These are phyloP conservation scores for Fusarium algeriense DNA, from an alignment of 2,329 filamentous ascomycete genomes.

Conservation along the genomic window DNA sequence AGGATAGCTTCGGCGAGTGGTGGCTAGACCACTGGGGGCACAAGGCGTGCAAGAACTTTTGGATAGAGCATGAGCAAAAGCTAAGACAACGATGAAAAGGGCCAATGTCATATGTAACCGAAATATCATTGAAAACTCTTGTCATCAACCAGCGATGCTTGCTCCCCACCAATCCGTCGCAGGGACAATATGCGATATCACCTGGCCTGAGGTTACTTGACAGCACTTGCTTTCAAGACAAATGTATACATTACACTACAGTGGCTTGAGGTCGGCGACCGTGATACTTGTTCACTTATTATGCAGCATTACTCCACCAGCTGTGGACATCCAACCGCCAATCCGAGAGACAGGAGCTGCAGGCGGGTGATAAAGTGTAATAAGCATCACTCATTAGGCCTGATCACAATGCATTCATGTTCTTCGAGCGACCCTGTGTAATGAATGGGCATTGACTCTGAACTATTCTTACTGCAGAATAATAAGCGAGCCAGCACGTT, in stretches of 20 bases:
- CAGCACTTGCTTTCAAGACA: neutral
- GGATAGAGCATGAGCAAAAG: slow-evolving; percentile 79
- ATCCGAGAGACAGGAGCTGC: slow-evolving; percentile 10
- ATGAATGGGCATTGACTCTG: slow-evolving; percentile 3
- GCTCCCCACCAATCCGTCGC: neutral
- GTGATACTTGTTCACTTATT: slow-evolving; percentile 16
- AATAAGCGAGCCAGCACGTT: slow-evolving; percentile 1
- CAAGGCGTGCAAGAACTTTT: slow-evolving; percentile 84
- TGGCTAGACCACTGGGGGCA: slow-evolving; percentile 93
- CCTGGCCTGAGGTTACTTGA: neutral
- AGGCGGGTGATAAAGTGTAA: slow-evolving; percentile 18
- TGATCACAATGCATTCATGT: neutral
- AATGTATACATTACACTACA: slow-evolving; percentile 9
- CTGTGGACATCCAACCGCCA: slow-evolving; percentile 22
- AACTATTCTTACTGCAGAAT: neutral
- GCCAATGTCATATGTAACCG: neutral
- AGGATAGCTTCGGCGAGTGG: slow-evolving; percentile 97
- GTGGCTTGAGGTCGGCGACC: slow-evolving; percentile 4
- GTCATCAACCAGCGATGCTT: neutral
- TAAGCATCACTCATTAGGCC: slow-evolving; percentile 8
- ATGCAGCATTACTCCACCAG: slow-evolving; percentile 24
- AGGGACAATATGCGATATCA: neutral
- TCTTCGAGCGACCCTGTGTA: neutral
- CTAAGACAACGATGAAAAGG: slow-evolving; percentile 72
- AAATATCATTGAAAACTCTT: neutral